Evolutionary conservation across 2,329 filamentous ascomycete genomes (phyloP), one percentile per base, ranked within the genome.

Genomic region (Alternaria ventricosa): DNA sequence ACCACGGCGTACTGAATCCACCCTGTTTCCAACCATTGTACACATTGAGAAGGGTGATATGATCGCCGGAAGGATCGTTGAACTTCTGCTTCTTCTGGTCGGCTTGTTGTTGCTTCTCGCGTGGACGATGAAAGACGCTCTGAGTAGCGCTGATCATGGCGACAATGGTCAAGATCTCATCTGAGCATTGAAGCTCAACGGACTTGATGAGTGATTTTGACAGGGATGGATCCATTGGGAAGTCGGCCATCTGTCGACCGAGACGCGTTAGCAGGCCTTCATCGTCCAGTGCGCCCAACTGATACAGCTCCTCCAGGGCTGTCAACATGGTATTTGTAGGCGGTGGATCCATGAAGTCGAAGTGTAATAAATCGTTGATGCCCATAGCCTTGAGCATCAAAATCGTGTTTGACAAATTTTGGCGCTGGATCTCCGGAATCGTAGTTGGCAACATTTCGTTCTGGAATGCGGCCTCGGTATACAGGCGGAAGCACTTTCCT

Each of bases 361-460:
- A 99, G 76, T 97, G 94, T 12, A 99, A 86, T 2, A 99, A 85
- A 76, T 99, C 96, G 76, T 99, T 98, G 80, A 99, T 98, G 4
- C 96, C 96, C 94, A 99, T 98, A 0, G 96, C 96, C 79, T 99
- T 99, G 55, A 99, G 87, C 92, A 97, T 97, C 50, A 99, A 86
- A 79, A 99, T 98, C 0, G 95, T 97, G 71, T 92, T 90, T 0
- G 93, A 92, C 57, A 99, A 78, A 74, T 99, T 99, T 78, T 97
- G 93, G 1, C 96, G 87, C 77, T 99, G 96, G 55, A 99, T 99
- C 74, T 98, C 96, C 1, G 96, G 96, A 28, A 98, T 96, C 0
- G 94, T 94, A 0, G 94, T 97, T 0, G 96, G 95, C 62, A 98
- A 83, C 94, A 99, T 97, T 80, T 99, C 96, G 1, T 92, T 94